Conservation (phyloP, 2,329 filamentous ascomycete species). For the Ilyonectria destructans region DNA sequence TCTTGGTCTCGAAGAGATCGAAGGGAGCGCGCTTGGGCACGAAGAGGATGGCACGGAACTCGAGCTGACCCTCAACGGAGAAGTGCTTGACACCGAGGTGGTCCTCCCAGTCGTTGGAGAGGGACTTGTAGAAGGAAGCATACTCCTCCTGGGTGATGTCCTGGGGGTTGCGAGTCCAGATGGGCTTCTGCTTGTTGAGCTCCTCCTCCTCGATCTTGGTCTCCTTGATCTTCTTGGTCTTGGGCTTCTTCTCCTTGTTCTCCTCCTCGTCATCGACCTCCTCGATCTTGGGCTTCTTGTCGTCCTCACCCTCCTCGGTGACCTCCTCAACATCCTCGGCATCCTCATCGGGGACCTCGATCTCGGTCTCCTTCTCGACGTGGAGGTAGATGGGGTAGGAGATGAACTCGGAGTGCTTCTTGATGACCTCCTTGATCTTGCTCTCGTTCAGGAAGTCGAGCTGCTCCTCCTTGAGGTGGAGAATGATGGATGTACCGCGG, state of each 20-base stretch:
- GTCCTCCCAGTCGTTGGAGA: conserved; percentile 99
- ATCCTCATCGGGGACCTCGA: conserved; percentile 97
- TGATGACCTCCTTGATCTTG: conserved; percentile 99
- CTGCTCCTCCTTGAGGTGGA: conserved; percentile 99
- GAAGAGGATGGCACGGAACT: conserved; percentile 99
- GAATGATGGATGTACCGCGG: conserved; percentile 97
- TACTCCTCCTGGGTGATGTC: conserved; percentile 98
- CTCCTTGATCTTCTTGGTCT: conserved; percentile 99
- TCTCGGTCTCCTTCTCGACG: conserved; percentile 99
- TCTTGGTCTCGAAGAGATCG: conserved; percentile 99
- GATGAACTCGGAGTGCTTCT: conserved; percentile 99
- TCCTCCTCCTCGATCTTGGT: conserved; percentile 99
- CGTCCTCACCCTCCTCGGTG: conserved; percentile 78
- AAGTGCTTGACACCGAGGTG: conserved; percentile 99
- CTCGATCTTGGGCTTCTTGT: conserved; percentile 97
- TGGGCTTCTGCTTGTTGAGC: conserved; percentile 99
- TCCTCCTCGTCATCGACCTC: conserved; percentile 92
- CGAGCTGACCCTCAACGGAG: conserved; percentile 99
- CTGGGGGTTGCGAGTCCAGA: conserved; percentile 98
- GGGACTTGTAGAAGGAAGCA: conserved; percentile 99
- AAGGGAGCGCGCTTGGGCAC: conserved; percentile 99
- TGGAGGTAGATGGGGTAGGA: conserved; percentile 99
- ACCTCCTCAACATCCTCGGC: conserved; percentile 82
- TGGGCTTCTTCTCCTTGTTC: conserved; percentile 90
- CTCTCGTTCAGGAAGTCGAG: conserved; percentile 97